A percentile compares a stretch with the other conserved stretches of the same genome.
Evolutionary conservation across 805 yeast genomes (phyloP).

Genomic region (Hanseniaspora osmophila): DNA sequence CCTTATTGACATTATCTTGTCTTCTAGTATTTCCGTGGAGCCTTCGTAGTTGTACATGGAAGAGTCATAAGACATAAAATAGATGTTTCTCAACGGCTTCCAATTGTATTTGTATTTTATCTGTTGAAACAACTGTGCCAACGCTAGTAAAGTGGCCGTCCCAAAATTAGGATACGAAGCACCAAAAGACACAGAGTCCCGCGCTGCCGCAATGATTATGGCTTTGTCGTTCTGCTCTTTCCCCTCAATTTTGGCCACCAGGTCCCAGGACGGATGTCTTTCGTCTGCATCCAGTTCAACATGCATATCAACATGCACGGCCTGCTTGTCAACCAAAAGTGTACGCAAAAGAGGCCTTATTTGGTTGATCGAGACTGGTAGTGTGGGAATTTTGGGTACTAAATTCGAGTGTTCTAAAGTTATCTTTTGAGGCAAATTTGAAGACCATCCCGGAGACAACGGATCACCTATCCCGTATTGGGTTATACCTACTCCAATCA

Average conservation of each 20-base stretch:
- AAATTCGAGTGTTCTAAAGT: conserved; percentile 33
- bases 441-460: conserved; percentile 63
- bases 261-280: conserved; percentile 62
- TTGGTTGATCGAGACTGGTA: conserved; percentile 68
- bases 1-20: conserved; percentile 35
- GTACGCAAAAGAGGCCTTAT: conserved; percentile 29
- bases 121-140: conserved; percentile 52
- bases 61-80: conserved; percentile 77
- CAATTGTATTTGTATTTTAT: conserved; percentile 54
- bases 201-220: conserved; percentile 64
- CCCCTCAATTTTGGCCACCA: conserved; percentile 65
- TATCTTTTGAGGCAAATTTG: conserved; percentile 27
- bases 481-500: conserved; percentile 39
- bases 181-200: conserved; percentile 72
- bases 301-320: conserved; percentile 15
- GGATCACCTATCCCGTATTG: conserved; percentile 65
- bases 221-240: conserved; percentile 65
- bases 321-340: conserved; percentile 15
- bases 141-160: conserved; percentile 54
- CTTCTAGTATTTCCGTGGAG: conserved; percentile 61
- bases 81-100: conserved; percentile 72
- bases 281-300: conserved; percentile 33
- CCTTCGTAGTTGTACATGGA: conserved; percentile 73
- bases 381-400: conserved; percentile 59
- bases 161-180: conserved; percentile 62